phyloP scores from a whole-genome alignment of 1,284 basidiomycete species.

The Malassezia nana region DNA sequence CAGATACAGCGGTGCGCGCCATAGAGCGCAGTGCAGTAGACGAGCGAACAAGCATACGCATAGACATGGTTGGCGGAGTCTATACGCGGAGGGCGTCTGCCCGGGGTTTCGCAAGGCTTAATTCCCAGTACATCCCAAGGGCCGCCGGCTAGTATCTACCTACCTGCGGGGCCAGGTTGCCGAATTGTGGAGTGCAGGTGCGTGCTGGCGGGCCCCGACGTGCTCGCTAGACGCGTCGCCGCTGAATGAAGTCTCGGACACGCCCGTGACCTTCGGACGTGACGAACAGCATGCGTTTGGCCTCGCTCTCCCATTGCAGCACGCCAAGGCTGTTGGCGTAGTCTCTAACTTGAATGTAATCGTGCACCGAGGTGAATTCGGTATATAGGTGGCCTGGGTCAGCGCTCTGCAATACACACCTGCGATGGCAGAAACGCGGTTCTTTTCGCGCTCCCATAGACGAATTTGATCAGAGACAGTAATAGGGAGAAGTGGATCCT shows the following conservation, averaged over 20 bases:
- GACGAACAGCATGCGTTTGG: slow-evolving; percentile 71
- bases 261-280: slow-evolving; percentile 57
- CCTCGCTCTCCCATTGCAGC: slow-evolving; percentile 65
- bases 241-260: slow-evolving; percentile 33
- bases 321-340: slow-evolving; percentile 74
- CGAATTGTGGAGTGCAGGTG: neutral
- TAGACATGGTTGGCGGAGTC: slow-evolving; percentile 2
- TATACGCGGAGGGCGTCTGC: neutral
- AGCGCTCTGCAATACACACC: slow-evolving; percentile 52
- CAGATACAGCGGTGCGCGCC: slow-evolving; percentile 2
- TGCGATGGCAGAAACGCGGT: slow-evolving; percentile 58
- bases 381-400: slow-evolving; percentile 58
- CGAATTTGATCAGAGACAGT: slow-evolving; percentile 97
- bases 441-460: slow-evolving; percentile 92
- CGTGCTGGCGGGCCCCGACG: no score
- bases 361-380: slow-evolving; percentile 70
- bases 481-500: slow-evolving; percentile 82
- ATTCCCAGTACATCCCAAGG: neutral
- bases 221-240: slow-evolving; percentile 15
- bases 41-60: slow-evolving; percentile 4
- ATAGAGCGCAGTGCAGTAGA: slow-evolving; percentile 3
- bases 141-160: neutral
- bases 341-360: slow-evolving; percentile 74
- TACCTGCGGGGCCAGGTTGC: neutral
- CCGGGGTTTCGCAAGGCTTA: neutral